A percentile compares a stretch with the other conserved stretches of the same genome.
phyloP scores from a whole-genome alignment of 306 rosid genomes.

The Casuarina equisetifolia region DNA sequence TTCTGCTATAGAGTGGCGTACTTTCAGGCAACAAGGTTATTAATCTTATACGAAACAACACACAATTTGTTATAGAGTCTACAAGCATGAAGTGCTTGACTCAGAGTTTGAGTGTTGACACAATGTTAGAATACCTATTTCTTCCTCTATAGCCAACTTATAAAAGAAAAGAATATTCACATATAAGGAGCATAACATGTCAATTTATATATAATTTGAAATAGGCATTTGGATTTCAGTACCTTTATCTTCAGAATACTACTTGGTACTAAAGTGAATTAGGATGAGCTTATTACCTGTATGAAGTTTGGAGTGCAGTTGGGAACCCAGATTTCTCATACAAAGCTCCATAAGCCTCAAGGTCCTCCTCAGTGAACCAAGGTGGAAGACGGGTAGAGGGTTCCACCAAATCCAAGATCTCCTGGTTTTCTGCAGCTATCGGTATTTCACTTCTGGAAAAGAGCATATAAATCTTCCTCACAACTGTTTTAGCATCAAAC shows the following conservation, averaged over 20 bases:
- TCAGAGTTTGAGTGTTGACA: too few relatives aligned
- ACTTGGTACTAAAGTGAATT: not conserved
- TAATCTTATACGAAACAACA: not conserved
- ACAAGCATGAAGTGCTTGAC: too few relatives aligned
- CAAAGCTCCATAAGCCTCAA: constrained; percentile 53
- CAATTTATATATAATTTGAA: too few relatives aligned
- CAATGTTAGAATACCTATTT: too few relatives aligned
- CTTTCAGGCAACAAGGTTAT: not conserved
- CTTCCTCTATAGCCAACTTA: too few relatives aligned
- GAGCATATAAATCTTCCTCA: constrained; percentile 69
- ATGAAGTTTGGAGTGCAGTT: constrained; percentile 71
- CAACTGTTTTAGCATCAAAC: constrained; percentile 60
- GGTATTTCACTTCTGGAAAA: constrained; percentile 77
- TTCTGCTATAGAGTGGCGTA: not conserved
- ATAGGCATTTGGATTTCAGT: too few relatives aligned
- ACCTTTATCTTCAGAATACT: not conserved
- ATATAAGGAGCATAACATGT: too few relatives aligned
- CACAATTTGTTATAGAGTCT: not conserved
- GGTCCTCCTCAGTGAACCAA: constrained; percentile 83
- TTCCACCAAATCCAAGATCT: constrained; percentile 87
- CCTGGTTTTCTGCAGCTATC: constrained; percentile 65
- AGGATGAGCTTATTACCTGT: constrained; percentile 48
- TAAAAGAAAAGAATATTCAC: too few relatives aligned
- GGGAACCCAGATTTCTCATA: constrained; percentile 78
- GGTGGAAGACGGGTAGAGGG: constrained; percentile 68